These are phyloP conservation scores for Neonectria hederae DNA, from an alignment of 2,329 filamentous ascomycete genomes.

Conservation along the genomic window DNA sequence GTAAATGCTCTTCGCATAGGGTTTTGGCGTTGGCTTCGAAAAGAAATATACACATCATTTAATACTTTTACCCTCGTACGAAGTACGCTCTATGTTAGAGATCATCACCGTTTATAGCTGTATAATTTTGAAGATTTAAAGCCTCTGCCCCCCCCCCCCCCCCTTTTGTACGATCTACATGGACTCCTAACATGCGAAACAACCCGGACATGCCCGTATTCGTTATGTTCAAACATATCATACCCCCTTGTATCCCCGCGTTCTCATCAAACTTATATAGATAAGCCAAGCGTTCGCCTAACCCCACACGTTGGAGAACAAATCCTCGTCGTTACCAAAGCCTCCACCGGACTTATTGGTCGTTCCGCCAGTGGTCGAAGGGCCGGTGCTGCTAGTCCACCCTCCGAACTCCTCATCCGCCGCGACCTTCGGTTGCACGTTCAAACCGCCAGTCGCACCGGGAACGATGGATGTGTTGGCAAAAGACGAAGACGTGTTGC, in stretches of 20 bases:
- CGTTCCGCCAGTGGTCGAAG: slow-evolving; percentile 51
- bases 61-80: background rate
- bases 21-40: slow-evolving; percentile 23
- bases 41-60: slow-evolving; percentile 7
- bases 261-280: slow-evolving; percentile 22
- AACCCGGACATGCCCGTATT: slow-evolving; percentile 44
- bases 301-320: slow-evolving; percentile 97
- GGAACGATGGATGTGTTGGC: slow-evolving; percentile 69
- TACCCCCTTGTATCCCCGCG: background rate
- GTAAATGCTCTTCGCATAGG: slow-evolving; percentile 14
- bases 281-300: slow-evolving; percentile 50
- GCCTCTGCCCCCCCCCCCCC: slow-evolving; percentile 24
- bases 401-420: slow-evolving; percentile 97
- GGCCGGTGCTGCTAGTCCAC: slow-evolving; percentile 79
- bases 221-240: slow-evolving; percentile 38
- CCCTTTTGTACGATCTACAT: slow-evolving; percentile 44
- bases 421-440: slow-evolving; percentile 72
- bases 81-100: background rate
- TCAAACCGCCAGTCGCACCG: slow-evolving; percentile 72
- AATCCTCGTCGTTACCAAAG: slow-evolving; percentile 78
- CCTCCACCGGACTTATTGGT: slow-evolving; percentile 66
- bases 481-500: slow-evolving; percentile 52
- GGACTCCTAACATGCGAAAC: slow-evolving; percentile 48
- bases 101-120: background rate
- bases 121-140: slow-evolving; percentile 25